Conservation (phyloP, 345 rosid species). For the Boechera stricta region DNA sequence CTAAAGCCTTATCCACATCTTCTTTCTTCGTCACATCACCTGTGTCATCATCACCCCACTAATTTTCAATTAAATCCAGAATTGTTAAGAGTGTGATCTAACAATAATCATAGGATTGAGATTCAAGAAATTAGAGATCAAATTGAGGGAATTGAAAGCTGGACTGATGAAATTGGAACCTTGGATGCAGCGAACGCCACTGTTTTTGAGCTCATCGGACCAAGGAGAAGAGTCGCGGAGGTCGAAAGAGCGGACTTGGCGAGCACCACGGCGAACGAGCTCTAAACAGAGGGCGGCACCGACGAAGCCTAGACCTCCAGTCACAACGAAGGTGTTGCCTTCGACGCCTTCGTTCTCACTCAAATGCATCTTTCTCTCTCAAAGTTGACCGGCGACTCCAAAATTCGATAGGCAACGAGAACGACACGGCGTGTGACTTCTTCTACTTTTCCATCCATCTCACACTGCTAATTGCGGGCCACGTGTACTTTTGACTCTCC, state of each 20-base stretch:
- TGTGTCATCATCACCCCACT: conserved; percentile 34
- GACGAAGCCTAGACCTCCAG: conserved; percentile 86
- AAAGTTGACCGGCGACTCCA: conserved; percentile 18
- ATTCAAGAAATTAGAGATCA: background rate
- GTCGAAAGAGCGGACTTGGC: conserved; percentile 83
- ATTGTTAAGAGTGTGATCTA: conserved; percentile 13
- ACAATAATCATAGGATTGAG: background rate
- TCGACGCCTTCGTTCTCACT: conserved; percentile 96
- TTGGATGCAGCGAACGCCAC: conserved; percentile 71
- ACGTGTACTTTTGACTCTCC: background rate
- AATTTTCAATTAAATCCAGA: background rate
- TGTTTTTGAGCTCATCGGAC: conserved; percentile 57
- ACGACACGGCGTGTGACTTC: conserved; percentile 5
- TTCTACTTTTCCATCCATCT: background rate
- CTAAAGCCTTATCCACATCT: conserved; percentile 70
- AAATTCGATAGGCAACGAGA: background rate
- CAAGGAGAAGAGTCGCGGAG: conserved; percentile 68
- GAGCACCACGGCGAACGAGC: conserved; percentile 83
- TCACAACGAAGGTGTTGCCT: conserved; percentile 72
- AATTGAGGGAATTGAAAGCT: background rate
- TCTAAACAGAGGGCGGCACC: conserved; percentile 89
- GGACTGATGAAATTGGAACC: conserved; percentile 46
- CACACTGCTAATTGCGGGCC: background rate
- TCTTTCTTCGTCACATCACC: conserved; percentile 64
- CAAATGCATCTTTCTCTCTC: conserved; percentile 58